Percentiles rank a stretch among this genome's conserved stretches.
Evolutionary conservation across 208 protist genomes (phyloP).

Genomic region (Acanthamoeba royreba): DNA sequence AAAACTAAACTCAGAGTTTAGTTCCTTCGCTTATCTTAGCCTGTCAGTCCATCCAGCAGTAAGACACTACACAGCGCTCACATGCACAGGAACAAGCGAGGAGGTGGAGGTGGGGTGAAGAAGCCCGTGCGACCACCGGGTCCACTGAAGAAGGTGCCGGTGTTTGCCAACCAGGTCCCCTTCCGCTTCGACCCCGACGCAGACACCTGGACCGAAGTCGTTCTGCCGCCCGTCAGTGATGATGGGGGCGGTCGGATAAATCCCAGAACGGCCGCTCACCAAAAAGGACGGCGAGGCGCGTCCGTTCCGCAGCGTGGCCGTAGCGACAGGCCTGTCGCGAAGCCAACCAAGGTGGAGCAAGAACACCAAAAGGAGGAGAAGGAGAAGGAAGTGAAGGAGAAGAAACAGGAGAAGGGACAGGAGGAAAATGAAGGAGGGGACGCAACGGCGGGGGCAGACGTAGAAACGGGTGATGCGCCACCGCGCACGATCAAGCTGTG

Average conservation of each 20-base stretch:
- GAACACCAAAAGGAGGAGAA: not conserved
- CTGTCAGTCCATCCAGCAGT: too few species aligned
- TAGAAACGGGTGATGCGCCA: too few species aligned
- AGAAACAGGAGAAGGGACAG: too few species aligned
- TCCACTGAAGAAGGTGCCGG: not conserved
- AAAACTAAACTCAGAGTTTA: too few species aligned
- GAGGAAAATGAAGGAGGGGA: not conserved
- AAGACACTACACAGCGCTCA: too few species aligned
- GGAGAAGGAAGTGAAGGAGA: too few species aligned
- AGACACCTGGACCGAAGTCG: not conserved
- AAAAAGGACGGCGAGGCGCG: not conserved
- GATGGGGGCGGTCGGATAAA: too few species aligned
- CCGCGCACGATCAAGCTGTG: not conserved
- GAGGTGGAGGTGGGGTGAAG: not conserved
- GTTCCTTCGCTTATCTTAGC: too few species aligned
- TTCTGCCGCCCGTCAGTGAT: too few species aligned
- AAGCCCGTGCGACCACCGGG: not conserved
- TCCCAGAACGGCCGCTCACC: not conserved
- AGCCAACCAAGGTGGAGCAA: not conserved
- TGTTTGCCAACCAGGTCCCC: not conserved
- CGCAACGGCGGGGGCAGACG: not conserved
- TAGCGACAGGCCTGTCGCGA: not conserved
- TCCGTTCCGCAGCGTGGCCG: not conserved
- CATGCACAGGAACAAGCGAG: not conserved
- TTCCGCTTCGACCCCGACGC: not conserved